Conservation (phyloP, 1,284 basidiomycete species). For the Leccinum pachyderme region DNA sequence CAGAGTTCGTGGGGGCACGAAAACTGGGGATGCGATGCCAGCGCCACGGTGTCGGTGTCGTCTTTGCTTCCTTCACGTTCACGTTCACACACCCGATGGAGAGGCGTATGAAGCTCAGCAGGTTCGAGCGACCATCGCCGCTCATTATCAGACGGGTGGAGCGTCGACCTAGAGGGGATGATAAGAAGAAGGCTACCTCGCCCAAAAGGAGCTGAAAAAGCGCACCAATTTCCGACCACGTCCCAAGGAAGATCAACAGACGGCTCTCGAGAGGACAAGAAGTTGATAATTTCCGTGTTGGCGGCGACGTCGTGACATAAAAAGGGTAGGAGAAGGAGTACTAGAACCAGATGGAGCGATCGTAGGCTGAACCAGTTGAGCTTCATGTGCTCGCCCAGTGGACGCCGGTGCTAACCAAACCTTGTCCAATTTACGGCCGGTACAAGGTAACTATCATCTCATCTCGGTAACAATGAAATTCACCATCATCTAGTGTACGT, state of each 20-base stretch:
- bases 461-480: constrained; percentile 19
- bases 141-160: constrained; percentile 32
- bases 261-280: constrained; percentile 36
- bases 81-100: constrained; percentile 35
- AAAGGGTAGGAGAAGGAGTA: constrained; percentile 18
- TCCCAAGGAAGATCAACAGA: constrained; percentile 25
- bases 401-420: constrained; percentile 8
- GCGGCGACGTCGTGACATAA: constrained; percentile 36
- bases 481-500: constrained; percentile 5
- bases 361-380: constrained; percentile 6
- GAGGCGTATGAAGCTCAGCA: constrained; percentile 42
- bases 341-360: constrained; percentile 18
- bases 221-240: constrained; percentile 42
- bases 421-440: constrained; percentile 7
- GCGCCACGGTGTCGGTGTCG: constrained; percentile 21
- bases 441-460: constrained; percentile 1
- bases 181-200: background rate
- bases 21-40: constrained; percentile 2
- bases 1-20: constrained; percentile 55
- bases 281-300: constrained; percentile 69
- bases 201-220: constrained; percentile 9
- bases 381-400: constrained; percentile 20
- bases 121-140: constrained; percentile 39
- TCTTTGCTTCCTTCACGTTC: constrained; percentile 2
- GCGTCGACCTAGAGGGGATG: constrained; percentile 30